phyloP scores from a whole-genome alignment of 2,329 filamentous ascomycete species.

The Tolypocladium inflatum region DNA sequence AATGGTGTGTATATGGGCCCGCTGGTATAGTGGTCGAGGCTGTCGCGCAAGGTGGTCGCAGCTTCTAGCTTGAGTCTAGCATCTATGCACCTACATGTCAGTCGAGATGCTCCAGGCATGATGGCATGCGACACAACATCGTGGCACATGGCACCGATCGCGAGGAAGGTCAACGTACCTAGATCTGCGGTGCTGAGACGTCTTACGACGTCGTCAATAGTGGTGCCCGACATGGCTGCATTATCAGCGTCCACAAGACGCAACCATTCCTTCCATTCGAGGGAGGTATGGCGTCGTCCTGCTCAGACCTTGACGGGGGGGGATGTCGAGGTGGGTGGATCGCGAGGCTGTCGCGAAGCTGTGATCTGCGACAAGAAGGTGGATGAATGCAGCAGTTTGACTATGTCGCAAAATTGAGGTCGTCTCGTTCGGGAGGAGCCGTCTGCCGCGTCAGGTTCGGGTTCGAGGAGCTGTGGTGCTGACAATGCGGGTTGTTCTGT shows the following conservation, averaged over 20 bases:
- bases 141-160: neutral
- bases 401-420: neutral
- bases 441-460: neutral
- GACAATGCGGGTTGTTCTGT: neutral
- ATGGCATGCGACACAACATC: neutral
- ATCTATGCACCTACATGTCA: conserved; percentile 42
- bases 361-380: neutral
- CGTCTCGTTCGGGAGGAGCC: neutral
- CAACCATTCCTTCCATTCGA: conserved; percentile 25
- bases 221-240: conserved; percentile 50
- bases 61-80: conserved; percentile 71
- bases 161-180: conserved; percentile 30
- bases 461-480: neutral
- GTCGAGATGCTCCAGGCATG: neutral
- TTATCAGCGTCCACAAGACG: conserved; percentile 30
- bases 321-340: conserved; percentile 6
- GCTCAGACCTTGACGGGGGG: conserved; percentile 4
- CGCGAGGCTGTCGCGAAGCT: conserved; percentile 12
- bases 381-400: neutral
- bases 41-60: conserved; percentile 81
- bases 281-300: conserved; percentile 11
- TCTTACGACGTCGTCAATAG: conserved; percentile 55
- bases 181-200: conserved; percentile 46
- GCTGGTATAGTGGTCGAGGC: conserved; percentile 77
- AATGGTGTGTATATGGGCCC: conserved; percentile 71